A percentile compares a stretch with the other conserved stretches of the same genome.
Evolutionary conservation across 2,329 filamentous ascomycete species (phyloP).

Genomic region (Calonectria pauciramosa): DNA sequence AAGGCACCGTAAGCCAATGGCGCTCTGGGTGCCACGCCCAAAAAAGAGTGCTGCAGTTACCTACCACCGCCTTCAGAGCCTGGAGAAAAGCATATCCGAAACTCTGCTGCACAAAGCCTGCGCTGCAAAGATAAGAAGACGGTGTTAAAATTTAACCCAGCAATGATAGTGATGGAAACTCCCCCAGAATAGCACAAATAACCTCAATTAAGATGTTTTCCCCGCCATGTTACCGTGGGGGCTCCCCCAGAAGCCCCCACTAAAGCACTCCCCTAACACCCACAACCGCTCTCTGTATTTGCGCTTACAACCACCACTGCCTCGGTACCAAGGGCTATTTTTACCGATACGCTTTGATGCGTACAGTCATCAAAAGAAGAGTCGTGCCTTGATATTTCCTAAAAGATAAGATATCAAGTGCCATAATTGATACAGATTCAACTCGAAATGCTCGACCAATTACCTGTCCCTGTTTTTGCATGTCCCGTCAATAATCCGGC

Average conservation of each 20-base stretch:
- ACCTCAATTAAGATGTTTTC: background rate
- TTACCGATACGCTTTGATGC: background rate
- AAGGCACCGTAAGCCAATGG: background rate
- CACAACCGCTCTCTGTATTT: background rate
- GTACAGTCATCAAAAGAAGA: background rate
- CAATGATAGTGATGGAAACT: background rate
- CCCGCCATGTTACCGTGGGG: background rate
- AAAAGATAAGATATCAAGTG: background rate
- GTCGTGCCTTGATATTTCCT: background rate
- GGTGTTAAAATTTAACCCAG: background rate
- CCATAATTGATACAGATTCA: background rate
- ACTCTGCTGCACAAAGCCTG: background rate
- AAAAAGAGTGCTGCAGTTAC: background rate
- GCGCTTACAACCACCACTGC: background rate
- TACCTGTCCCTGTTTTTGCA: background rate
- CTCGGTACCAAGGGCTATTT: background rate
- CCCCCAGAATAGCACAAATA: background rate
- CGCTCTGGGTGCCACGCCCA: background rate
- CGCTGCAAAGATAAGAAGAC: background rate
- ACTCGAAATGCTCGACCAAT: background rate
- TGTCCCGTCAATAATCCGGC: background rate
- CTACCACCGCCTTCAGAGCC: background rate
- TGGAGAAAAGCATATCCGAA: background rate
- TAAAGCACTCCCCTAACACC: background rate
- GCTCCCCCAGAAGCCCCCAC: background rate